A percentile compares a stretch with the other conserved stretches of the same genome.
phyloP scores from a whole-genome alignment of 345 rosid genomes.

The Jatropha curcas region DNA sequence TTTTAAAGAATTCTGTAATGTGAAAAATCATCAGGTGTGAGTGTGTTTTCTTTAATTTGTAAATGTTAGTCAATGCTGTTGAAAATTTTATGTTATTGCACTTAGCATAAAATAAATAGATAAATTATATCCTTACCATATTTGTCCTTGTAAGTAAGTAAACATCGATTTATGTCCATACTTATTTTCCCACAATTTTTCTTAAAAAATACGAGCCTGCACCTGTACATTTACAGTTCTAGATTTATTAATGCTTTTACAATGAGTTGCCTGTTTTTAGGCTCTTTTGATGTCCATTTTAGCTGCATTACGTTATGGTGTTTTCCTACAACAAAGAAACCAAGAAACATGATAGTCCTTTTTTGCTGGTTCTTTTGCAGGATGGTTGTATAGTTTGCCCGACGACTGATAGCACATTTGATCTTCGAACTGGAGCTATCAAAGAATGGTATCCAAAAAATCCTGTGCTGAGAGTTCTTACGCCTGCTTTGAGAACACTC shows the following conservation, averaged over 20 bases:
- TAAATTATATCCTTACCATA: background rate
- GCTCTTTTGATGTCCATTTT: background rate
- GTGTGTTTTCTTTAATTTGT: background rate
- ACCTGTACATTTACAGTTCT: background rate
- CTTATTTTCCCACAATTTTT: background rate
- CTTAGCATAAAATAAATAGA: background rate
- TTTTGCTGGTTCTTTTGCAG: conserved; percentile 33
- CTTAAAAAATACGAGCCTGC: background rate
- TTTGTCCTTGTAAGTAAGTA: too few species aligned
- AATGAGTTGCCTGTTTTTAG: background rate
- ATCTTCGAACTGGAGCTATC: conserved; percentile 70
- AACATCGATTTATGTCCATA: background rate
- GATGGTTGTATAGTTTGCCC: conserved; percentile 97
- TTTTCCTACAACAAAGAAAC: background rate
- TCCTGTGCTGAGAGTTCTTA: conserved; percentile 78
- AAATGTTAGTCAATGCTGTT: background rate
- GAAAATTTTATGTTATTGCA: background rate
- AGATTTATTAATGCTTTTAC: background rate
- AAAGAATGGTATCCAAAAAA: conserved; percentile 93
- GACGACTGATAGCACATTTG: conserved; percentile 83
- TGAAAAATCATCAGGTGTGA: background rate
- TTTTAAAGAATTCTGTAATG: background rate
- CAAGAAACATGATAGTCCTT: conserved; percentile 1
- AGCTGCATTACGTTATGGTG: background rate
- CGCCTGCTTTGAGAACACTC: conserved; percentile 73